Evolutionary conservation across 768 basidiomycete genomes (phyloP).

Genomic region (Mycena leptocephala): DNA sequence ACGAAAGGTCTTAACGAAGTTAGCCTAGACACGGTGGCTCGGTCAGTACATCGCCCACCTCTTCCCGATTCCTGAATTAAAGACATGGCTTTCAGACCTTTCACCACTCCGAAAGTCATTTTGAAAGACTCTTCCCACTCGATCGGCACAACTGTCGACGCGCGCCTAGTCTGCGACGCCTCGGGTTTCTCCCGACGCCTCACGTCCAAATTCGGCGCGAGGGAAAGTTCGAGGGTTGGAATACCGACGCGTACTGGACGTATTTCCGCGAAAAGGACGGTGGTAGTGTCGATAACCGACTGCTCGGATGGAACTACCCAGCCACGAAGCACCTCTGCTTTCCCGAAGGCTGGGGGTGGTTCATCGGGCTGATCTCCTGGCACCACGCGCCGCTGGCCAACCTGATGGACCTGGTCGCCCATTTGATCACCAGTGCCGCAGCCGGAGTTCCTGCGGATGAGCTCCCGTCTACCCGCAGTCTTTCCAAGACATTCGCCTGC

Average conservation of each 20-base stretch:
- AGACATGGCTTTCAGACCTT: no score
- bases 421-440: no score
- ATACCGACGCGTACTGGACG: constrained; percentile 20
- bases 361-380: constrained; percentile 27
- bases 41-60: no score
- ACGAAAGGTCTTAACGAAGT: background rate
- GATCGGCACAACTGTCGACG: background rate
- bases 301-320: no score
- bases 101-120: constrained; percentile 17
- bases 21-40: no score
- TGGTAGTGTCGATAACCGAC: constrained; percentile 3
- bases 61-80: no score
- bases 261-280: constrained; percentile 16
- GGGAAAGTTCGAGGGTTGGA: constrained; percentile 21
- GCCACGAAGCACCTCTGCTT: no score
- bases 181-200: no score
- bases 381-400: constrained; percentile 16
- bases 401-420: no score
- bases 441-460: no score
- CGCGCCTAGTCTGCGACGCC: constrained; percentile 22
- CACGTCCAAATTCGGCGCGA: constrained; percentile 6
- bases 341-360: constrained; percentile 30
- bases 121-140: constrained; percentile 20
- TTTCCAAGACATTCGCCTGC: no score
- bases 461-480: no score